These are phyloP conservation scores for Fusarium euwallaceae DNA, from an alignment of 2,329 filamentous ascomycete species.

Conservation along the genomic window DNA sequence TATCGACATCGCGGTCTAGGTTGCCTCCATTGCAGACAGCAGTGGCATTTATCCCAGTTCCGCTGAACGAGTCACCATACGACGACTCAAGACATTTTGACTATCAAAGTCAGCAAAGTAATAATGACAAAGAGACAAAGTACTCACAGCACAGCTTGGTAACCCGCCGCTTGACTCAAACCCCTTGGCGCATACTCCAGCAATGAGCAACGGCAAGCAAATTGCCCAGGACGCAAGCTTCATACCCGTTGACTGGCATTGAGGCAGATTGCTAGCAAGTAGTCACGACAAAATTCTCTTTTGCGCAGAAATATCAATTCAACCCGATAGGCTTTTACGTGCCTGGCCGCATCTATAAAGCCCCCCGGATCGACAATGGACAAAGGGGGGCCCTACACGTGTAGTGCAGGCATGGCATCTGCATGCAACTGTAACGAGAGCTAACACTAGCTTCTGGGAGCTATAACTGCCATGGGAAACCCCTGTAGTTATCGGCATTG, in stretches of 20 bases:
- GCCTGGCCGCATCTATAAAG: slow-evolving; percentile 19
- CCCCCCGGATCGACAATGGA: slow-evolving; percentile 15
- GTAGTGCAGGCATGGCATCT: slow-evolving; percentile 20
- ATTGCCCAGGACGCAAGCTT: slow-evolving; percentile 36
- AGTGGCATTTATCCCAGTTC: slow-evolving; percentile 9
- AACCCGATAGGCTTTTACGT: slow-evolving; percentile 1
- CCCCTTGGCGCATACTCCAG: slow-evolving; percentile 25
- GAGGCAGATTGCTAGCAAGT: slow-evolving; percentile 11
- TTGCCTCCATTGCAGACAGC: slow-evolving; percentile 29
- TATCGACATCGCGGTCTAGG: slow-evolving; percentile 13
- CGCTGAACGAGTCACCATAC: slow-evolving; percentile 1
- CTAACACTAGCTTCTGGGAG: slow-evolving; percentile 17
- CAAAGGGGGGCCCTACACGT: slow-evolving; percentile 22
- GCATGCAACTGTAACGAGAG: slow-evolving; percentile 27
- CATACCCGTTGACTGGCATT: slow-evolving; percentile 38
- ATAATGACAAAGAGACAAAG: not conserved
- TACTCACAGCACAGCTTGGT: slow-evolving; percentile 29
- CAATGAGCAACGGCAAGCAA: slow-evolving; percentile 28
- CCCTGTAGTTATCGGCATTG: slow-evolving; percentile 7
- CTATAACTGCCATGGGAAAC: not conserved
- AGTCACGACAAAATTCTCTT: not conserved
- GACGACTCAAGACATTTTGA: slow-evolving; percentile 19
- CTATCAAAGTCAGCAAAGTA: slow-evolving; percentile 9
- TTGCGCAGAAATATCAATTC: not conserved
- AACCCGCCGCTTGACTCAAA: slow-evolving; percentile 25